Evolutionary conservation across 2,329 filamentous ascomycete genomes (phyloP), one percentile per base, ranked within the genome.

Genomic region (Lasiodiplodia sp.): DNA sequence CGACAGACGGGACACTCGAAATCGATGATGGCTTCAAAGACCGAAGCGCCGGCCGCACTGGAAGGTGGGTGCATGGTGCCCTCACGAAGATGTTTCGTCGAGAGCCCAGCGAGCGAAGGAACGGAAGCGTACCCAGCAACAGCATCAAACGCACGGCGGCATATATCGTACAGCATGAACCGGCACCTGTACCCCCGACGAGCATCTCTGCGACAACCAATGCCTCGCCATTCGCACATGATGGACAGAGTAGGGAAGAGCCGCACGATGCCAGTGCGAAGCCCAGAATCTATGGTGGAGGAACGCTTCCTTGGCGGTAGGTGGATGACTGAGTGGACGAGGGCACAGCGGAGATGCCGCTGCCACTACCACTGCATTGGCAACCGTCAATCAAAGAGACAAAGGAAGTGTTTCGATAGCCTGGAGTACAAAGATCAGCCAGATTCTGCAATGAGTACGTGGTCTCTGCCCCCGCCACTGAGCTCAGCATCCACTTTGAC

Each of bases 401-500:
- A 25, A 12, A 23, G 34, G 21, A 12, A 58, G 11, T 25, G 34
- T 6, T 34, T 12, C 31, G 16, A 23, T 40, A 12, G 11, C 28
- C 57, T 62, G 31, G 18, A 47, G 38, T 21, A 18, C 34, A 38
- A n/a, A 47, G 23, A 58, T 60, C 57, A 60, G 34, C 57, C n/a
- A 28, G 10, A 18, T 14, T 14, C 23, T 4, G 38, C 23, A 47
- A 16, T n/a, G 57, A 31, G 8, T 40, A 23, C 23, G 11, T n/a
- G 11, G 31, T 28, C 7, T 14, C 28, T n/a, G 16, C 5, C 31
- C 28, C 25, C 25, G 53, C 28, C 28, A 34, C 28, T 12, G 31
- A 21, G 31, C 18, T 12, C 28, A 37, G 10, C 18, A 10, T 4
- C 44, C 44, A 47, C 44, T 10, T 47, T n/a, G 7, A 11, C 44